Evolutionary conservation across 225 moss, liverwort and hornwort genomes (phyloP).

Genomic region (Antitrichia curtipendula): DNA sequence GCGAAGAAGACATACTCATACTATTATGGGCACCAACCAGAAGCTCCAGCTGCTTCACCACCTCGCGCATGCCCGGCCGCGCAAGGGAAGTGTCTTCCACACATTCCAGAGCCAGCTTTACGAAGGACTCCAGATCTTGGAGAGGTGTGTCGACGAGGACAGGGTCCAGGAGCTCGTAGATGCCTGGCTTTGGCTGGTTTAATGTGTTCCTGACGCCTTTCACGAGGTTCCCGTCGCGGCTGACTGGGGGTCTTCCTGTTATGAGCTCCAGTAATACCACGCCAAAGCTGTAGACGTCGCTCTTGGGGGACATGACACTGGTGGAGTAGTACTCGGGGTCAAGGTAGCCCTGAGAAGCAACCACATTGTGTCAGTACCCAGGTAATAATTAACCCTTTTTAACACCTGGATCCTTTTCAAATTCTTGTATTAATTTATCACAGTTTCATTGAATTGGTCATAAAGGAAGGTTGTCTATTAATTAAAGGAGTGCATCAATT

Average conservation of each 20-base stretch:
- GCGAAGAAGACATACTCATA: not conserved
- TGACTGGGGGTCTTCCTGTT: conserved; percentile 28
- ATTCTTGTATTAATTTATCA: too few relatives aligned
- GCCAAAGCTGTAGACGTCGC: conserved; percentile 74
- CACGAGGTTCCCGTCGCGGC: not conserved
- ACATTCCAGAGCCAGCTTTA: conserved; percentile 22
- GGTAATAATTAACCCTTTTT: too few relatives aligned
- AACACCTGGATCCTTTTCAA: too few relatives aligned
- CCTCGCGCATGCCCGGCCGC: conserved; percentile 46
- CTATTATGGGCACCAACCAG: not conserved
- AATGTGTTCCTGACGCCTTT: conserved; percentile 7
- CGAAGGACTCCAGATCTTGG: conserved; percentile 27
- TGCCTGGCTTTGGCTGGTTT: not conserved
- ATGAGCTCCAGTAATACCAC: conserved; percentile 54
- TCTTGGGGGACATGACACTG: conserved; percentile 37
- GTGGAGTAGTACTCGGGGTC: conserved; percentile 66
- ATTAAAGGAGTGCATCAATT: too few relatives aligned
- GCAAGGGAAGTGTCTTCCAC: conserved; percentile 24
- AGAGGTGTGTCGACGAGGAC: not conserved
- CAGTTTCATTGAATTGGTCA: too few relatives aligned
- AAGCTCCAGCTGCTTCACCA: conserved; percentile 47
- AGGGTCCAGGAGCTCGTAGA: conserved; percentile 37
- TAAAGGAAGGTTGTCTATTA: too few relatives aligned
- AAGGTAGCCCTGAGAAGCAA: conserved; percentile 47
- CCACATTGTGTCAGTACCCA: not conserved